These are phyloP conservation scores for Naegleria lovaniensis DNA, from an alignment of 208 protist species.

Conservation along the genomic window DNA sequence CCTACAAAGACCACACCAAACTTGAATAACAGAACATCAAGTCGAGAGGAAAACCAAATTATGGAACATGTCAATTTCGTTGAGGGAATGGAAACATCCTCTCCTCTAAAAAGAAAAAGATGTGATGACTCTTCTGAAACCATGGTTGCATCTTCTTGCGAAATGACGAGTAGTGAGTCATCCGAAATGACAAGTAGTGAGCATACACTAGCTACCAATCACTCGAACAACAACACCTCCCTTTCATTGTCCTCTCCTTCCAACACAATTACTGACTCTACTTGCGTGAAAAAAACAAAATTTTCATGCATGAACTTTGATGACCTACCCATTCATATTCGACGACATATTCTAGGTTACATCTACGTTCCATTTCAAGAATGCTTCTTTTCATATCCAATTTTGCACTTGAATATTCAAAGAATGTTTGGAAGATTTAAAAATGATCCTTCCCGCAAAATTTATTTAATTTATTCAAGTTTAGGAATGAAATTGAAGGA, in stretches of 20 bases:
- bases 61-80: too few relatives aligned
- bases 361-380: neutral
- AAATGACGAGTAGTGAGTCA: too few relatives aligned
- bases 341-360: neutral
- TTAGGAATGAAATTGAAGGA: neutral
- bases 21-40: too few relatives aligned
- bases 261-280: too few relatives aligned
- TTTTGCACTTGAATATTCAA: neutral
- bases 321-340: neutral
- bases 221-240: too few relatives aligned
- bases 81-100: too few relatives aligned
- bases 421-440: neutral
- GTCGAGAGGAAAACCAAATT: too few relatives aligned
- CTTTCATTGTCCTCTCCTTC: too few relatives aligned
- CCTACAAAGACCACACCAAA: neutral
- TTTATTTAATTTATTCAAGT: neutral
- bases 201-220: too few relatives aligned
- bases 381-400: neutral
- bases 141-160: too few relatives aligned
- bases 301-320: neutral
- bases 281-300: neutral
- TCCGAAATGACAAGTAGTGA: too few relatives aligned
- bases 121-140: neutral
- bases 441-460: neutral
- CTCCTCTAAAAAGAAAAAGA: too few relatives aligned